Evolutionary conservation across 2,329 filamentous ascomycete species (phyloP), one percentile per base, ranked within the genome.

Genomic region (Clonostachys solani): DNA sequence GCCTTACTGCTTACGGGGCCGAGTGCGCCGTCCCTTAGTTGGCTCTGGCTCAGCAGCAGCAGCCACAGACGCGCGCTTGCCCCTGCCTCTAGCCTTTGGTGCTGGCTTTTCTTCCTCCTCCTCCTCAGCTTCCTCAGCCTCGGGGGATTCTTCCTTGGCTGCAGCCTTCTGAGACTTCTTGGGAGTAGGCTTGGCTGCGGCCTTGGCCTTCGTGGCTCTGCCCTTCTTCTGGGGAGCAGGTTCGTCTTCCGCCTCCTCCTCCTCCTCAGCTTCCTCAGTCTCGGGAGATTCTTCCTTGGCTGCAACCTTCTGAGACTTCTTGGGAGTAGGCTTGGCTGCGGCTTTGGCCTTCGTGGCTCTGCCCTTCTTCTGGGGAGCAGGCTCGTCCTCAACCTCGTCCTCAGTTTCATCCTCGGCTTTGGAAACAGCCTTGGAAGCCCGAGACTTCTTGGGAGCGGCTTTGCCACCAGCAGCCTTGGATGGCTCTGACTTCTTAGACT

Each of bases 101-200:
- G 57, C 51, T 43, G 59, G 52, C 18, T 57, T 58, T 13, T 52
- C 51, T 34, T 56, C 53, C 29, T 60, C 55, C 16, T 42, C 18
- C 41, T 51, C 40, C 53, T 59, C 60, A 35, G 17, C 17, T 13
- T 9, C 33, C 23, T 17, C 36, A 18, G 38, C 19, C 36, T 17
- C 40, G 40, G 23, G n/a, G 23, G 7, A 52, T 54, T 33, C 51
- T 23, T 23, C 23, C 50, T 38, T 56, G 16, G 49, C 50, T 5
- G 52, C 44, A 36, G 51, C 46, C 47, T 51, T 59, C 36, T 48
- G 47, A 49, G 49, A 52, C 50, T 54, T 57, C 19, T 41, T 40
- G 19, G 50, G 47, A 6, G 42, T 45, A 18, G 54, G 47, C 19
- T 56, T 53, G 1, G 48, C 46, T 8, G 51, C 49, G 33, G 55